These are phyloP conservation scores for Ceratocystis smalleyi DNA, from an alignment of 2,329 filamentous ascomycete genomes.

Conservation along the genomic window DNA sequence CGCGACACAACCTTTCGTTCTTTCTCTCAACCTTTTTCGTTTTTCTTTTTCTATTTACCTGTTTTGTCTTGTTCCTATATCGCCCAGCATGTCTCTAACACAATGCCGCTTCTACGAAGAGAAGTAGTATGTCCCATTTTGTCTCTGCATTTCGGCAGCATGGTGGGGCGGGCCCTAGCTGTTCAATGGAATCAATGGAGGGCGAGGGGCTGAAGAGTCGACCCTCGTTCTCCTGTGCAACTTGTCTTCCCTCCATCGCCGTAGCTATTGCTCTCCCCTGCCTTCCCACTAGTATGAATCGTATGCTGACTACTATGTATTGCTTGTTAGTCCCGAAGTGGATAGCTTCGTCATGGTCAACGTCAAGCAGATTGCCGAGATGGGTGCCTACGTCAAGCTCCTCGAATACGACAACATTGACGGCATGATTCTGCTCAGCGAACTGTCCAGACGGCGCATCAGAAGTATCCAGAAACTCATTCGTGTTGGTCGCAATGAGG, in stretches of 20 bases:
- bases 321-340: constrained; percentile 52
- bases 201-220: background rate
- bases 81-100: constrained; percentile 71
- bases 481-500: constrained; percentile 91
- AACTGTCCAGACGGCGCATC: constrained; percentile 95
- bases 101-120: constrained; percentile 97
- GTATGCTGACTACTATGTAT: constrained; percentile 13
- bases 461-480: constrained; percentile 98
- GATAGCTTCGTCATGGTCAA: constrained; percentile 99
- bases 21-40: background rate
- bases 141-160: background rate
- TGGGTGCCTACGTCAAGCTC: constrained; percentile 99
- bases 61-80: constrained; percentile 24
- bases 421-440: constrained; percentile 97
- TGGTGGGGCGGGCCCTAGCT: constrained; percentile 22
- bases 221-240: too few species aligned
- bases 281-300: background rate
- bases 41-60: background rate
- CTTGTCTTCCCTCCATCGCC: background rate
- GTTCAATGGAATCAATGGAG: background rate
- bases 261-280: background rate
- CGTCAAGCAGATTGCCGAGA: constrained; percentile 99
- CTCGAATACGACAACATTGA: constrained; percentile 99
- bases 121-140: constrained; percentile 43
- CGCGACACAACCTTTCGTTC: constrained; percentile 4